Evolutionary conservation across 2,329 filamentous ascomycete species (phyloP), one percentile per base, ranked within the genome.

Genomic region (Rugonectria rugulosa): DNA sequence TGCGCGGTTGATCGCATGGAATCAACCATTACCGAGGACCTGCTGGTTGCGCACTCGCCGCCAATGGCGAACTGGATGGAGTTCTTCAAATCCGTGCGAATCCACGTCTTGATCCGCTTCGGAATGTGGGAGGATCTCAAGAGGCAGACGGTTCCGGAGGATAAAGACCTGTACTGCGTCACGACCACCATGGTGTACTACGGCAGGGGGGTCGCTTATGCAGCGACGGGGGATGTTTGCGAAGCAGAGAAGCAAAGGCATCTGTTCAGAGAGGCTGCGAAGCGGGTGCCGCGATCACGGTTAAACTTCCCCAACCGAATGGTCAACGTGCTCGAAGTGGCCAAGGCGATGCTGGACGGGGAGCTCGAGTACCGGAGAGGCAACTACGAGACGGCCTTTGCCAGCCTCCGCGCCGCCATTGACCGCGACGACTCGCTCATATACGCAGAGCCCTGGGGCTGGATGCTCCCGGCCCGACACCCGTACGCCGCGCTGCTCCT

Each of bases 21-120:
- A 65, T 73, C 72, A 0, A 84, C 84, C 0, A 73, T 92, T 4
- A 82, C 89, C 0, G 84, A 88, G 48, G 80, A 81, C 0, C 71
- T 92, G 3, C 76, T 93, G 0, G 81, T 83, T 0, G 77, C 90
- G 4, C 68, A 86, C 58, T 86, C 83, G 0, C 88, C 88, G 0
- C 88, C 88, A 0, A 92, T 93, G 89, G 88, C 89, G 1, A 88
- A 92, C 70, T 92, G 88, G 85, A 76, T 92, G 1, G 90, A 93
- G 71, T 82, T 83, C 2, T 92, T 91, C 61, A 72, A 89, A 4
- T 81, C 83, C 1, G 85, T 91, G 70, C 81, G 86, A 4, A 76
- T 88, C 2, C 90, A 94, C 69, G 86, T 87, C 1, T 76, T 90
- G 14, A 79, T 94, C 38, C 84, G 90, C 0, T 94, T 93, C 62